Base-by-base conservation (phyloP, 2,329 filamentous ascomycete species). In the Arthroderma sp. region DNA sequence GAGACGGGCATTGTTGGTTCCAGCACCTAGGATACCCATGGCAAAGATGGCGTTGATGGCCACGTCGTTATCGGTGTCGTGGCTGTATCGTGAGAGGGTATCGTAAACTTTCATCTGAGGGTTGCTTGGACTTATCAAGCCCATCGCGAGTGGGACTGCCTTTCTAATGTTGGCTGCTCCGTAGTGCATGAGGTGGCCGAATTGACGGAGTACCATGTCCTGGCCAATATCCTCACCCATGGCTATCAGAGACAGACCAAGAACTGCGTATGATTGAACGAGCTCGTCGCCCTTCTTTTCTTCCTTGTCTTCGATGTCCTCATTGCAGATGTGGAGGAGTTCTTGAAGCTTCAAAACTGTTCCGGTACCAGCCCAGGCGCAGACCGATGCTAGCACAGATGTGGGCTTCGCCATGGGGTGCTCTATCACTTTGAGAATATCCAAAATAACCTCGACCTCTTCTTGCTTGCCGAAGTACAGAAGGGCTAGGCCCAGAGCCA, bases 21-120 rank as follows among this genome's bases (percentile, higher is more conserved):
- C 91, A 2, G 91, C 91, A 57, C 91, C 91, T 33, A 94, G 75
- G 48, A 98, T 81, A 66, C 91, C 91, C 91, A 98, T 98, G 54
- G 91, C 88, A 59, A 98, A 98, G 61, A 98, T 98, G 58, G 91
- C 87, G 61, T 96, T 98, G 66, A 98, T 84, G 34, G 91, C 91
- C 39, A 98, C 91, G 58, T 98, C 91, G 50, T 89, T 93, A 68
- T 98, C 91, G 54, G 91, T 98, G 70, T 98, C 91, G 75, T 98
- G 91, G 52, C 84, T 93, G 74, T 98, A 98, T 59, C 91, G 77
- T 42, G 91, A 98, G 7, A 98, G 73, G 0, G 91, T 98, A 64
- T 98, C 91, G 70, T 98, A 98, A 40, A 98, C 85, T 74, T 96
- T 98, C 89, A 98, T 98, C 64, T 98, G 93, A 7, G 91, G 91